Evolutionary conservation across 176 grass and related monocot species (phyloP).

Genomic region (Neostapfia colusana): DNA sequence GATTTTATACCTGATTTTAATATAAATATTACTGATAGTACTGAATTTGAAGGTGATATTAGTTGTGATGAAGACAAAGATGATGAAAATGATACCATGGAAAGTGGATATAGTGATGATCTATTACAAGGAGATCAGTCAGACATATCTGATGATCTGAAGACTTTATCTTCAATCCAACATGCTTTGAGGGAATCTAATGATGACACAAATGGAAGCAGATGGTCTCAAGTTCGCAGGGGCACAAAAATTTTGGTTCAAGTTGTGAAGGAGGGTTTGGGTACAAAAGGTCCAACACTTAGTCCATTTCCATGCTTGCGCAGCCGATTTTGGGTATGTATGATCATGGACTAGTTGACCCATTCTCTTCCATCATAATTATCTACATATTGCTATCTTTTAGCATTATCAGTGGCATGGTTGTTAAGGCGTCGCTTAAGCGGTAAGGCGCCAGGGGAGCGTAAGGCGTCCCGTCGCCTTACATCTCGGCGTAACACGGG

Average conservation of each 20-base stretch:
- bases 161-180: conserved; percentile 54
- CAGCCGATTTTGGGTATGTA: conserved; percentile 93
- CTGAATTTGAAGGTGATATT: conserved; percentile 43
- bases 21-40: conserved; percentile 33
- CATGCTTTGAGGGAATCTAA: conserved; percentile 52
- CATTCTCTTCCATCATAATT: conserved; percentile 27
- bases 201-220: conserved; percentile 54
- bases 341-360: conserved; percentile 17
- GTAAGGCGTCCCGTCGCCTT: too few relatives aligned
- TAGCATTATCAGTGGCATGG: conserved; percentile 2
- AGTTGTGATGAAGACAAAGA: conserved; percentile 53
- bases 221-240: conserved; percentile 77
- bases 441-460: too few relatives aligned
- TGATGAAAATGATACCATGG: conserved; percentile 55
- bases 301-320: conserved; percentile 88
- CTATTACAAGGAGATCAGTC: conserved; percentile 45
- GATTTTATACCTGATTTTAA: conserved; percentile 39
- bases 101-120: conserved; percentile 63
- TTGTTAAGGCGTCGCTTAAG: too few relatives aligned
- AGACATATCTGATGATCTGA: conserved; percentile 53
- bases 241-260: conserved; percentile 94
- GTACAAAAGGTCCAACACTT: conserved; percentile 78
- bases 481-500: too few relatives aligned
- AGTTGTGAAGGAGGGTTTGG: conserved; percentile 92
- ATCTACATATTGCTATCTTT: conserved; percentile 8